Percentiles rank a stretch among this genome's conserved stretches.
Conservation (phyloP, 2,329 filamentous ascomycete genomes). For the Ophiostoma montium region DNA sequence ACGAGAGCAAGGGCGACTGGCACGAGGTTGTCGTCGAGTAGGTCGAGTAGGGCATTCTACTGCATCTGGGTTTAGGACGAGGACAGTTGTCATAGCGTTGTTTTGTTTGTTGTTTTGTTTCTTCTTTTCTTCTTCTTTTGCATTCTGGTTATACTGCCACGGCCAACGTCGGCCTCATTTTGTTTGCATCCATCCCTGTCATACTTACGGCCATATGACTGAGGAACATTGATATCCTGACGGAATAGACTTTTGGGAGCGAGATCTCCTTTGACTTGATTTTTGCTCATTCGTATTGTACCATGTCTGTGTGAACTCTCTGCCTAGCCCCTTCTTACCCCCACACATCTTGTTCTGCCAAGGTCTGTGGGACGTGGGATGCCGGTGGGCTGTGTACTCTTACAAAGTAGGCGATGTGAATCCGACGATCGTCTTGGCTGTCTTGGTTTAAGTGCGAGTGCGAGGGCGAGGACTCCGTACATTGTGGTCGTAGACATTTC, state of each 20-base stretch:
- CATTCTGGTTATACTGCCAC: neutral
- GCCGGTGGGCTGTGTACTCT: no score
- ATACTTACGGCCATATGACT: conserved; percentile 5
- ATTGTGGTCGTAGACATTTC: neutral
- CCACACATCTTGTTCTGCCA: neutral
- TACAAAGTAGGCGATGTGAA: neutral
- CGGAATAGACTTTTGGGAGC: neutral
- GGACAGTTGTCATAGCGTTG: neutral
- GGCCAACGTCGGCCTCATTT: neutral
- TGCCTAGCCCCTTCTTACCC: no score
- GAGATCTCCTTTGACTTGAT: neutral
- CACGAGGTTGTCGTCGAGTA: conserved; percentile 31
- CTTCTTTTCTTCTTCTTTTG: neutral
- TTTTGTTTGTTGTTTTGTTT: neutral
- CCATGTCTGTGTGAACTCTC: no score
- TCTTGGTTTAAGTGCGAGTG: no score
- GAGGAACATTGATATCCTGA: neutral
- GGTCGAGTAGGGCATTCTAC: conserved; percentile 1
- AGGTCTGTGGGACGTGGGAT: neutral
- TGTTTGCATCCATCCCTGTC: neutral
- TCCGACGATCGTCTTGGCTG: neutral
- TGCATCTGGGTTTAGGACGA: neutral
- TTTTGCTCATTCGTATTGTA: no score
- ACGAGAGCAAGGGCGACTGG: conserved; percentile 42
- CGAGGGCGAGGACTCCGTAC: neutral